Conservation (phyloP, 139 green algal species). For the Coelastrella sp. region DNA sequence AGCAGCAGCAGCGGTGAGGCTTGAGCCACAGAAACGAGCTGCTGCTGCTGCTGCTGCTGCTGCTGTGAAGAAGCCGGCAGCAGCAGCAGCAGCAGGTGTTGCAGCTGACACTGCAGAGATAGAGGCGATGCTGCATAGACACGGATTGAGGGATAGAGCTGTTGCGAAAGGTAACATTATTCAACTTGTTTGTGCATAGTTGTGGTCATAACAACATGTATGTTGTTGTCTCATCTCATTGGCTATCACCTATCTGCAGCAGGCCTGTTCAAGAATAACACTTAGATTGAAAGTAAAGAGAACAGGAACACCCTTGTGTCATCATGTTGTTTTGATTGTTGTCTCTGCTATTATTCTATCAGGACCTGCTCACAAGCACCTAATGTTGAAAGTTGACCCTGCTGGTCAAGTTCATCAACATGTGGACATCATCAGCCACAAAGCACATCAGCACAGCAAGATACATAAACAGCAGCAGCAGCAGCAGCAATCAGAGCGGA, state of each 20-base stretch:
- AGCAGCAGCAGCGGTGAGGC: background rate
- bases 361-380: constrained; percentile 10
- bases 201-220: too few relatives aligned
- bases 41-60: too few relatives aligned
- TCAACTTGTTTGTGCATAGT: too few relatives aligned
- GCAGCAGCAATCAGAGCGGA: background rate
- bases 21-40: too few relatives aligned
- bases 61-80: background rate
- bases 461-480: background rate
- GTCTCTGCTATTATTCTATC: background rate
- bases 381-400: background rate
- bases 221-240: too few relatives aligned
- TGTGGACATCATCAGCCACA: background rate
- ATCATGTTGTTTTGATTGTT: background rate
- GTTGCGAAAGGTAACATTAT: too few relatives aligned
- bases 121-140: constrained; percentile 21
- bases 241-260: too few relatives aligned
- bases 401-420: constrained; percentile 29
- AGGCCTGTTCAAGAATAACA: too few relatives aligned
- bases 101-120: constrained; percentile 22
- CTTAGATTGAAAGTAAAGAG: too few relatives aligned
- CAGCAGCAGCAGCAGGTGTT: constrained; percentile 5
- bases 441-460: background rate
- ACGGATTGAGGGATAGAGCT: background rate
- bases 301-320: background rate